Evolutionary conservation across 495 filamentous ascomycete species (phyloP).

Genomic region (Lasiosphaeriaceae sp.): DNA sequence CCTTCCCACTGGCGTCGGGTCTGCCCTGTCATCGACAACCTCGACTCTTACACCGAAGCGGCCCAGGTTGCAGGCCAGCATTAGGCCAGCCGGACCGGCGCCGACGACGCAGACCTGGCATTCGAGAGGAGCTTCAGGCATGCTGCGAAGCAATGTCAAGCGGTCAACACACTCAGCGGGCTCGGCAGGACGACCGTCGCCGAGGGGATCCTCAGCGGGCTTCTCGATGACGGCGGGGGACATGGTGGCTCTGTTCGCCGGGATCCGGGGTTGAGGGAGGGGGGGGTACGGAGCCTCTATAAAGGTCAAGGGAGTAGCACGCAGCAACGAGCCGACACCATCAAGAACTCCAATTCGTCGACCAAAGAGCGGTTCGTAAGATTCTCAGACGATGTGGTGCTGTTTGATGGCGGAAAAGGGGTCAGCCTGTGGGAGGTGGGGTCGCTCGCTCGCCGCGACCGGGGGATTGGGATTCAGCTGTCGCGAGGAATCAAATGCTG

Average conservation of each 20-base stretch:
- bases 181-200: conserved; percentile 18
- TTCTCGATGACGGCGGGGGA: conserved; percentile 26
- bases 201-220: conserved; percentile 22
- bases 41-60: conserved; percentile 60
- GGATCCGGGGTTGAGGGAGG: background rate
- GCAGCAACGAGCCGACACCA: background rate
- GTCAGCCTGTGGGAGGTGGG: background rate
- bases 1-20: conserved; percentile 59
- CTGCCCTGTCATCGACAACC: conserved; percentile 59
- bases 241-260: conserved; percentile 15
- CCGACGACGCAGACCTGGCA: conserved; percentile 63
- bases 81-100: conserved; percentile 66
- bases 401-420: background rate
- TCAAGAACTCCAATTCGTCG: background rate
- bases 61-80: conserved; percentile 65
- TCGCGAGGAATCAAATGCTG: too few species aligned
- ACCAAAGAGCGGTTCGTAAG: background rate
- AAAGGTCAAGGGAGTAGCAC: background rate
- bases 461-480: background rate
- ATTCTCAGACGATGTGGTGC: background rate
- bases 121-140: conserved; percentile 31
- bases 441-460: background rate
- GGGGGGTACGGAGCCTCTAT: background rate
- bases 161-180: conserved; percentile 29
- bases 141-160: conserved; percentile 33